Conservation (phyloP, 164 flowering plant genomes). For the Kingdonia uniflora region DNA sequence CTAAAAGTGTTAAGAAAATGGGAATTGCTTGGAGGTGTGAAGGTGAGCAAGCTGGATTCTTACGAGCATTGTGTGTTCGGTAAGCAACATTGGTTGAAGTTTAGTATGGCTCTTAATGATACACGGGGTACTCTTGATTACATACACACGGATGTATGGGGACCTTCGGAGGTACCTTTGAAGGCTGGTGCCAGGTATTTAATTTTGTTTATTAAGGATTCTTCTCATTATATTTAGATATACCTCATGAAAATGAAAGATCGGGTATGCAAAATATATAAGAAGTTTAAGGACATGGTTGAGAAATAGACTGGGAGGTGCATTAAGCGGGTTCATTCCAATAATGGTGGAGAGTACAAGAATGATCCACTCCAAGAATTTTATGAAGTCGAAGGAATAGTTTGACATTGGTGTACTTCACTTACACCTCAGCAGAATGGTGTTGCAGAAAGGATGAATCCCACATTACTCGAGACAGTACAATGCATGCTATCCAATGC, state of each 20-base stretch:
- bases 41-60: neutral
- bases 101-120: neutral
- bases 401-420: neutral
- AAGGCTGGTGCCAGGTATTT: neutral
- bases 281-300: constrained; percentile 3
- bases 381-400: neutral
- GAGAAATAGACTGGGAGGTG: neutral
- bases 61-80: constrained; percentile 2
- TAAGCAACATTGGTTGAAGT: neutral
- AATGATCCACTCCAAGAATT: neutral
- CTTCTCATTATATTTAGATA: neutral
- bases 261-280: neutral
- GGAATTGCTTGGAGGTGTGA: neutral
- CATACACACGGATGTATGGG: constrained; percentile 1
- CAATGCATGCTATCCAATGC: constrained; percentile 1
- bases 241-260: neutral
- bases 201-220: neutral
- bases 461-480: neutral
- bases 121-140: neutral
- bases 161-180: too few relatives aligned
- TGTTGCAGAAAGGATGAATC: constrained; percentile 1
- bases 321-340: neutral
- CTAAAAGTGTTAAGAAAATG: neutral
- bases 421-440: neutral
- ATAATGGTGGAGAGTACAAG: constrained; percentile 6